A percentile compares a stretch with the other conserved stretches of the same genome.
These are phyloP conservation scores for Colletotrichum sp. DNA, from an alignment of 2,329 filamentous ascomycete species.

Conservation along the genomic window DNA sequence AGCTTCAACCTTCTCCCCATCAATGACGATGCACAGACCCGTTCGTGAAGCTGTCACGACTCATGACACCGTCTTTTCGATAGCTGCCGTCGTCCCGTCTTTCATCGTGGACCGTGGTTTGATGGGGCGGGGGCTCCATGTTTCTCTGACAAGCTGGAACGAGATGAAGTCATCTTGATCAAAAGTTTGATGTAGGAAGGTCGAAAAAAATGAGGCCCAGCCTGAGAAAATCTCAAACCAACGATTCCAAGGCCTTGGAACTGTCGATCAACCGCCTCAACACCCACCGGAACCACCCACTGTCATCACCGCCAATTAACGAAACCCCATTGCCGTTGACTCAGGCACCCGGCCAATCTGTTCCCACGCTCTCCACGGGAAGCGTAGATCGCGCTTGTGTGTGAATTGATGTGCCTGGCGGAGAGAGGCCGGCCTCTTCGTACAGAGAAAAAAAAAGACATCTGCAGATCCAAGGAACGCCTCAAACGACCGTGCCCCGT, in stretches of 20 bases:
- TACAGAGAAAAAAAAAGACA: neutral
- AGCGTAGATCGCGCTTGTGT: neutral
- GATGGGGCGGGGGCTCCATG: neutral
- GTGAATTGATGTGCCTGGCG: neutral
- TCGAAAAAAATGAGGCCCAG: neutral
- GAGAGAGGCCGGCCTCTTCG: neutral
- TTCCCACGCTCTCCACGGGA: neutral
- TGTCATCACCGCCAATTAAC: neutral
- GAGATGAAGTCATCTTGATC: slow-evolving; percentile 5
- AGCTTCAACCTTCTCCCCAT: neutral
- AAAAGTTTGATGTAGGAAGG: neutral
- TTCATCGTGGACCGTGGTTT: neutral
- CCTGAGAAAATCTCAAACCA: neutral
- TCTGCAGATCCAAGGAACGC: neutral
- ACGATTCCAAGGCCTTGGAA: neutral
- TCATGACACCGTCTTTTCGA: neutral
- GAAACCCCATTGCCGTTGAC: neutral
- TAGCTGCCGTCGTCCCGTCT: neutral
- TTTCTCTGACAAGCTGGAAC: neutral
- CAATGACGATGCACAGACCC: neutral
- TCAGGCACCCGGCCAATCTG: neutral
- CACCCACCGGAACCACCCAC: neutral
- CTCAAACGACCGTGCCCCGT: neutral
- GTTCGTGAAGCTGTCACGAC: neutral
- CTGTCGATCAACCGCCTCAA: neutral